A percentile compares a stretch with the other conserved stretches of the same genome.
Evolutionary conservation across 2,329 filamentous ascomycete genomes (phyloP).

Genomic region (Mycosphaerella sp.): DNA sequence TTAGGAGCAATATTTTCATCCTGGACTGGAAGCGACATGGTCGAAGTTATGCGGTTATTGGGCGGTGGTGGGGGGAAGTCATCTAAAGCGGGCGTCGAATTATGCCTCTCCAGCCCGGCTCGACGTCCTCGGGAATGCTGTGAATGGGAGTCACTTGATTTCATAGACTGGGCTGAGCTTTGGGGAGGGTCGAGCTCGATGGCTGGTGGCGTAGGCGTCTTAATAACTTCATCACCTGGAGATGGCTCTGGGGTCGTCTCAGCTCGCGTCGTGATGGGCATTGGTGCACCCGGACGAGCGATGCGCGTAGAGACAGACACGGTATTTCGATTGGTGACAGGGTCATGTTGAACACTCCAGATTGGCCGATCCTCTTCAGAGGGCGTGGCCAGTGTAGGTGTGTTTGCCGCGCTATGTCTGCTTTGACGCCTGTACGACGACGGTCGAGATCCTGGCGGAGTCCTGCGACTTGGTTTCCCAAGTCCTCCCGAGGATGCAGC

Average conservation of each 20-base stretch:
- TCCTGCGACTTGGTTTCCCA: conserved; percentile 13
- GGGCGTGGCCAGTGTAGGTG: conserved; percentile 13
- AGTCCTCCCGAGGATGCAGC: conserved; percentile 13
- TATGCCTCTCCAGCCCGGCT: conserved; percentile 12
- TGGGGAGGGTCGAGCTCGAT: conserved; percentile 10
- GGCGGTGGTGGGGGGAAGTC: conserved; percentile 23
- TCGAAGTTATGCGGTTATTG: conserved; percentile 16
- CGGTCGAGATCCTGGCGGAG: conserved; percentile 17
- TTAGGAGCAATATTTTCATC: conserved; percentile 43
- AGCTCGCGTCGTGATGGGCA: conserved; percentile 36
- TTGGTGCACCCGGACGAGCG: conserved; percentile 51
- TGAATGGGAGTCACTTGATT: conserved; percentile 20
- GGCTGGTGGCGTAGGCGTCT: conserved; percentile 9
- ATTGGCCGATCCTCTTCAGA: conserved; percentile 31
- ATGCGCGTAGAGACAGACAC: conserved; percentile 87
- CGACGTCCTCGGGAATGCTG: conserved; percentile 17
- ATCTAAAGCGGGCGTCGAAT: conserved; percentile 12
- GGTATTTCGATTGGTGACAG: conserved; percentile 55
- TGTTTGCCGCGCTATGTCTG: conserved; percentile 17
- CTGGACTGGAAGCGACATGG: conserved; percentile 28
- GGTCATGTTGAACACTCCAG: conserved; percentile 39
- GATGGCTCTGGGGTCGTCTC: conserved; percentile 44
- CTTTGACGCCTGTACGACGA: conserved; percentile 21
- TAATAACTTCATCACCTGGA: background rate
- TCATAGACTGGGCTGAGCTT: conserved; percentile 19